Percentiles rank a stretch among this genome's conserved stretches.
Conservation (phyloP, 805 yeast genomes). For the Pichia insulana region DNA sequence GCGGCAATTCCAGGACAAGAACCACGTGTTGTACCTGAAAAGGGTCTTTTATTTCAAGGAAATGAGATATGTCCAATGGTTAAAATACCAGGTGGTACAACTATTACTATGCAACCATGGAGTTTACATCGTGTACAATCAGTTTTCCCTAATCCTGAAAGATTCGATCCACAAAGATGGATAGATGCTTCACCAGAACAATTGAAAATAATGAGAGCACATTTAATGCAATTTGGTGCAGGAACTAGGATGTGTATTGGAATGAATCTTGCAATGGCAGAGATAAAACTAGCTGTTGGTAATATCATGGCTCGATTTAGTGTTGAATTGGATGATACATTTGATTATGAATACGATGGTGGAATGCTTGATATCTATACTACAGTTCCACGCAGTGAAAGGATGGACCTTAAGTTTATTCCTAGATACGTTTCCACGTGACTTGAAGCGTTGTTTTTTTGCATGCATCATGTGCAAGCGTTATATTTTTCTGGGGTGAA, state of each 20-base stretch:
- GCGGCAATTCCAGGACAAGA: conserved; percentile 71
- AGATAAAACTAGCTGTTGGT: conserved; percentile 51
- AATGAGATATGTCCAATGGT: conserved; percentile 18
- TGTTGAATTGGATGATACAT: conserved; percentile 18
- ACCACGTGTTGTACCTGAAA: conserved; percentile 43
- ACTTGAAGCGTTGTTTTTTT: too few species aligned
- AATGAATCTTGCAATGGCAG: conserved; percentile 56
- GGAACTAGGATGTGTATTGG: conserved; percentile 74
- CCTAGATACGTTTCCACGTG: too few species aligned
- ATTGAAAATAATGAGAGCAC: conserved; percentile 37
- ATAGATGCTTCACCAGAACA: conserved; percentile 31
- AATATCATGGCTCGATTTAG: conserved; percentile 42
- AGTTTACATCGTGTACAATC: conserved; percentile 45
- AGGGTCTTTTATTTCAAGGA: conserved; percentile 23
- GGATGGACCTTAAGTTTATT: conserved; percentile 11
- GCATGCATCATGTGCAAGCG: too few species aligned
- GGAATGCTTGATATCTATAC: conserved; percentile 27
- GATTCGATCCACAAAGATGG: conserved; percentile 52
- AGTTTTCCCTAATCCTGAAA: conserved; percentile 44
- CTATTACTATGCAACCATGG: conserved; percentile 59
- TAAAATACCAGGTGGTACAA: conserved; percentile 44
- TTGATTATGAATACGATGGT: conserved; percentile 19
- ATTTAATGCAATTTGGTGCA: conserved; percentile 62
- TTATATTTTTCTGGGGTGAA: not conserved
- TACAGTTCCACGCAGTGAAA: conserved; percentile 20